Evolutionary conservation across 2,329 filamentous ascomycete genomes (phyloP), one percentile per base, ranked within the genome.

Genomic region (Exophiala bonariae): DNA sequence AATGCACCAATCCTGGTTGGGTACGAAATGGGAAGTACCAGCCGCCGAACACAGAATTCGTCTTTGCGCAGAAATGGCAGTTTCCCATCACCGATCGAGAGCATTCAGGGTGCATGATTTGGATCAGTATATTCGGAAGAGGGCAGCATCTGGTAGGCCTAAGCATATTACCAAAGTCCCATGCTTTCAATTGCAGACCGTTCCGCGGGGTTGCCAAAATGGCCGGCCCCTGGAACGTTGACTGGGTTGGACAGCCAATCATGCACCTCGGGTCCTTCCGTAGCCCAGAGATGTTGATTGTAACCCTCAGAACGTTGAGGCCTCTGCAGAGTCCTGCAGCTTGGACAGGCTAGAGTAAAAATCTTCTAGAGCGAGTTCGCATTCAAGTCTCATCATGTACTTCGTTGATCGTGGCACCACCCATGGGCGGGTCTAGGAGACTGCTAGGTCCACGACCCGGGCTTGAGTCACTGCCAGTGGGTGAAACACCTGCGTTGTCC

Each of bases 371-470:
- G 14, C 18, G 26, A 14, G 30, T n/a, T 16, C 23, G 19, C 30
- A 22, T 26, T 56, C 53, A 56, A 16, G 53, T 53, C 38, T 56
- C 53, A 37, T 54, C 47, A 18, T 49, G 47, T 30, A 41, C 44
- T 49, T 56, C 53, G 38, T 45, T 50, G 41, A 56, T 56, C 19
- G 52, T 55, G 42, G 42, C 49, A 45, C 53, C 53, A 35, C 50
- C 53, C 53, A 56, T 56, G 8, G 53, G 53, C 19, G 36, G 38
- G 14, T 53, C 53, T 23, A 44, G 41, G 14, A 51, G 42, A 28
- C 44, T 49, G 50, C 50, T 49, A 28, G 50, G 46, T 16, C 52
- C 47, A 22, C 54, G 48, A 34, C 49, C 46, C 35, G 44, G 51
- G 37, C 54, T 52, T 10, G 48, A 47, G 13, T 54, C 52, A 47